phyloP scores from a whole-genome alignment of 768 basidiomycete species.

The Suillus ampliporus region DNA sequence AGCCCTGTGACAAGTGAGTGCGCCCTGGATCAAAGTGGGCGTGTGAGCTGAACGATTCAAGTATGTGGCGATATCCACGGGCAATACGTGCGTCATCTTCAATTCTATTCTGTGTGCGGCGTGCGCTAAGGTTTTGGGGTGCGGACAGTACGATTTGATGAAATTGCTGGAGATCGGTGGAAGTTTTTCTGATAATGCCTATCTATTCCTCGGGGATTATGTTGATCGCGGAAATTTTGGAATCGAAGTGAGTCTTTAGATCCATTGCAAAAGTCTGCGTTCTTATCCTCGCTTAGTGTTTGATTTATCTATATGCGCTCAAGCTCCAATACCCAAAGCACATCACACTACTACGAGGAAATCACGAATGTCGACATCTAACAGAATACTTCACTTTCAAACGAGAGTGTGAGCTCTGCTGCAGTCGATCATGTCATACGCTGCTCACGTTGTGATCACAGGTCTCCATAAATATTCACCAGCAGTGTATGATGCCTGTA shows the following conservation, averaged over 20 bases:
- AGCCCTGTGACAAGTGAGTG: constrained; percentile 89
- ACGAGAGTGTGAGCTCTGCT: constrained; percentile 77
- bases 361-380: constrained; percentile 96
- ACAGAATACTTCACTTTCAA: constrained; percentile 99
- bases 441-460: constrained; percentile 31
- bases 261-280: background rate
- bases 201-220: constrained; percentile 96
- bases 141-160: constrained; percentile 90
- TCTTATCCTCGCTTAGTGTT: constrained; percentile 57
- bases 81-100: constrained; percentile 75
- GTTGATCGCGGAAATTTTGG: constrained; percentile 96
- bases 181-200: constrained; percentile 78
- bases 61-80: constrained; percentile 98
- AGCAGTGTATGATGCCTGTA: constrained; percentile 88
- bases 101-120: background rate
- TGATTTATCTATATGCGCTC: constrained; percentile 91
- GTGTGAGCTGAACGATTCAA: constrained; percentile 36
- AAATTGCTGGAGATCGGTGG: constrained; percentile 97
- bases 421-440: constrained; percentile 12
- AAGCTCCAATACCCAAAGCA: constrained; percentile 90
- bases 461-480: constrained; percentile 90
- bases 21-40: constrained; percentile 11
- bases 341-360: constrained; percentile 86
- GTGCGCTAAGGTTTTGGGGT: constrained; percentile 8
- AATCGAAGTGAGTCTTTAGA: constrained; percentile 57